Percentiles rank a stretch among this genome's conserved stretches.
These are phyloP conservation scores for Sclerotinia trifoliorum DNA, from an alignment of 2,329 filamentous ascomycete genomes.

Conservation along the genomic window DNA sequence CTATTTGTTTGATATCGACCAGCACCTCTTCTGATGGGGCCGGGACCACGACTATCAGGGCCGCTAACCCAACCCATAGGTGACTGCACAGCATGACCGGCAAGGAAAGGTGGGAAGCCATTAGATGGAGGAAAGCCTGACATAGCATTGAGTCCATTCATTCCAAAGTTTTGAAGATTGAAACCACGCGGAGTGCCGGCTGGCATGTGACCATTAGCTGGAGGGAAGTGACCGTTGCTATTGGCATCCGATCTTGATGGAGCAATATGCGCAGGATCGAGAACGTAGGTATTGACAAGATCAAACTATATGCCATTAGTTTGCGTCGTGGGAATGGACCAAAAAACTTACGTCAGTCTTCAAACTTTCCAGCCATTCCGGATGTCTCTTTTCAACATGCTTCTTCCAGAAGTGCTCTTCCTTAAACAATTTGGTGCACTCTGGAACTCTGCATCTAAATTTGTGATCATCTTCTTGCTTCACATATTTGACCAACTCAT, in stretches of 20 bases:
- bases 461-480: constrained; percentile 98
- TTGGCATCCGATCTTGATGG: constrained; percentile 91
- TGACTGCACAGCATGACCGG: constrained; percentile 44
- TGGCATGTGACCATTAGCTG: constrained; percentile 70
- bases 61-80: constrained; percentile 50
- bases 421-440: constrained; percentile 96
- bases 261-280: constrained; percentile 92
- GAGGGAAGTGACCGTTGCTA: constrained; percentile 92
- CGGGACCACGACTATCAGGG: constrained; percentile 54
- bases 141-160: constrained; percentile 57
- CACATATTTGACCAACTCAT: constrained; percentile 82
- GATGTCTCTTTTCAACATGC: constrained; percentile 93
- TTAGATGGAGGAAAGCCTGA: constrained; percentile 54
- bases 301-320: constrained; percentile 62
- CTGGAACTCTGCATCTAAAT: constrained; percentile 92
- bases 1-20: constrained; percentile 58
- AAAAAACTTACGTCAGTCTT: constrained; percentile 75
- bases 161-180: constrained; percentile 71
- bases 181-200: constrained; percentile 90
- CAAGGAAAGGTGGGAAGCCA: constrained; percentile 56
- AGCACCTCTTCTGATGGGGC: constrained; percentile 68
- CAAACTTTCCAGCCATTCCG: constrained; percentile 79
- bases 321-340: constrained; percentile 1
- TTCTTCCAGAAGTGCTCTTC: constrained; percentile 97
- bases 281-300: constrained; percentile 89